phyloP scores from a whole-genome alignment of 2,329 filamentous ascomycete genomes.

The Fusarium sp. region DNA sequence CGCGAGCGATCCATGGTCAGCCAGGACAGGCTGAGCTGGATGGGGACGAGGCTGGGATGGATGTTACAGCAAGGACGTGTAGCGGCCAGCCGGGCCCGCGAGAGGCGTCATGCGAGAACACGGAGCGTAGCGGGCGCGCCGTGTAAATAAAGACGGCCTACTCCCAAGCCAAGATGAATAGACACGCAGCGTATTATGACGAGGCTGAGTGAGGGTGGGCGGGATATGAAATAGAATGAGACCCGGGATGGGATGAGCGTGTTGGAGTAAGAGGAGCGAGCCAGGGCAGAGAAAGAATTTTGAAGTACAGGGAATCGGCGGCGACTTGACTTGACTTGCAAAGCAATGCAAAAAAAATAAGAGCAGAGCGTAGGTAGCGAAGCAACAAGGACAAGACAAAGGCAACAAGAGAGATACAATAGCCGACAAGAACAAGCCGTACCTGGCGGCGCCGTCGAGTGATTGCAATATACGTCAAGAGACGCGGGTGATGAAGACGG shows the following conservation, averaged over 20 bases:
- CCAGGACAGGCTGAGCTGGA: slow-evolving; percentile 41
- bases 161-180: slow-evolving; percentile 2
- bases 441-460: slow-evolving; percentile 11
- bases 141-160: slow-evolving; percentile 11
- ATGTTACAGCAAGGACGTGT: slow-evolving; percentile 47
- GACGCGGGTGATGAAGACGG: slow-evolving; percentile 41
- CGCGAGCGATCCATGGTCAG: slow-evolving; percentile 55
- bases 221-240: slow-evolving; percentile 37
- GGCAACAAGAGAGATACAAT: slow-evolving; percentile 3
- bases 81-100: slow-evolving; percentile 47
- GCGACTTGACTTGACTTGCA: slow-evolving; percentile 21
- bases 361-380: slow-evolving; percentile 20
- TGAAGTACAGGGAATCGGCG: slow-evolving; percentile 46
- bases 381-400: slow-evolving; percentile 28
- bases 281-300: slow-evolving; percentile 49
- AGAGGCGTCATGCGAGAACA: slow-evolving; percentile 45
- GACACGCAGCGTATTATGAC: slow-evolving; percentile 30
- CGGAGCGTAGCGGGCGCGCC: slow-evolving; percentile 30
- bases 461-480: slow-evolving; percentile 24
- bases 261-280: slow-evolving; percentile 47
- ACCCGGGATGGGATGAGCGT: slow-evolving; percentile 43
- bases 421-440: slow-evolving; percentile 3
- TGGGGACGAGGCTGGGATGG: slow-evolving; percentile 42
- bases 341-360: slow-evolving; percentile 24
- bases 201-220: slow-evolving; percentile 35